Base-by-base conservation (phyloP, 2,329 filamentous ascomycete genomes). In the Cladosporium sp. region DNA sequence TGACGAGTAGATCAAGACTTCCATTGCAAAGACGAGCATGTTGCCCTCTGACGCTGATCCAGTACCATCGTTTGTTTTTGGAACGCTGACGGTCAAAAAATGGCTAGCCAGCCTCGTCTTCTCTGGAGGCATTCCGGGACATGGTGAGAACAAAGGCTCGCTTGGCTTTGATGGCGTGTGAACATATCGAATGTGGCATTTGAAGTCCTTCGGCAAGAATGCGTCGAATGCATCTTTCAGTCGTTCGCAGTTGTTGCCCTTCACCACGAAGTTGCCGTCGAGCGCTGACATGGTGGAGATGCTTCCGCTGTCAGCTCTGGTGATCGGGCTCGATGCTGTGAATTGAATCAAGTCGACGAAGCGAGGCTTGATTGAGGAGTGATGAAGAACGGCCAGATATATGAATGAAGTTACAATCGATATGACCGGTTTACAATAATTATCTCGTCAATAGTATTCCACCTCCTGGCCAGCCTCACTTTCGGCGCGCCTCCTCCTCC, bases 41-140 rank as follows among this genome's bases (percentile, higher is more conserved):
- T 71, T 60, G 29, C 60, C 56, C 22, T 43, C 55, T 19, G 60
- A 58, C 27, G 40, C 49, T 47, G 36, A 51, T 54, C 22, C 61
- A 56, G 3, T 60, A 56, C 38, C 13, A 36, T 44, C 13, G 36
- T 70, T 65, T 20, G 61, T n/a, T 58, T 51, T 53, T 82, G 75
- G 1, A 80, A 81, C 56, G 55, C 63, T 64, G 17, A 82, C 76
- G 5, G 80, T 73, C 17, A 88, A 72, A 56, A 87, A 95, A 66
- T 99, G 93, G 41, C 81, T 90, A 68, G 96, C 89, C 71, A 88
- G 86, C 61, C 85, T 92, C 0, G 93, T 99, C 53, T 81, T 78
- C 64, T 95, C 86, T 7, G 86, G 80, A 38, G 80, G 79, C 56
- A 81, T 74, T 52, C 84, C 82, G 4, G 88, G 88, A 3, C 88